phyloP scores from a whole-genome alignment of 2,329 filamentous ascomycete genomes.

The Lachnellula occidentalis region DNA sequence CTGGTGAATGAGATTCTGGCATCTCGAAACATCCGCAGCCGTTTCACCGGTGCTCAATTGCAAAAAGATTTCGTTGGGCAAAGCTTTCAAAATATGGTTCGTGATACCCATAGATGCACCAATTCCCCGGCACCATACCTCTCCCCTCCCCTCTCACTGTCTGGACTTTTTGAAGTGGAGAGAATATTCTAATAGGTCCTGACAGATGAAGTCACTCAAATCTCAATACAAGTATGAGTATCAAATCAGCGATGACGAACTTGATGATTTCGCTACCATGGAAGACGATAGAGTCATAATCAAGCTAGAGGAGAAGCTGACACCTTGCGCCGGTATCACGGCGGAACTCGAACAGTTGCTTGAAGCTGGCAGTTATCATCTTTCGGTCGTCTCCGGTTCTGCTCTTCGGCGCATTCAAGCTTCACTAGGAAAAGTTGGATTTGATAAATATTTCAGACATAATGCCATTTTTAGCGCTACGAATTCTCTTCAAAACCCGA shows the following conservation, averaged over 20 bases:
- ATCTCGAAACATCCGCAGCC: conserved; percentile 54
- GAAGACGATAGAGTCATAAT: conserved; percentile 82
- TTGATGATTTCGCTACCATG: conserved; percentile 66
- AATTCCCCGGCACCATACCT: no score
- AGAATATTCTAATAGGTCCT: background rate
- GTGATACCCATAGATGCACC: background rate
- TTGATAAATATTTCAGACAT: conserved; percentile 73
- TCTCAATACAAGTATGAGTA: conserved; percentile 64
- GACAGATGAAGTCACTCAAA: conserved; percentile 64
- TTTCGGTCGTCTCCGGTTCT: conserved; percentile 77
- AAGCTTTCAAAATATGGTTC: conserved; percentile 79
- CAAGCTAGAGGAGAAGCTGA: conserved; percentile 64
- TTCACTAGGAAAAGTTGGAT: conserved; percentile 71
- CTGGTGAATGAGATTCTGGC: conserved; percentile 82
- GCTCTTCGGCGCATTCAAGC: conserved; percentile 73
- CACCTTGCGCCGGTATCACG: conserved; percentile 64
- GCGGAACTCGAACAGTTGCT: conserved; percentile 61
- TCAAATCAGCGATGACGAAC: conserved; percentile 57
- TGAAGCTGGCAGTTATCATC: conserved; percentile 57
- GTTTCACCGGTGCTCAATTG: conserved; percentile 73
- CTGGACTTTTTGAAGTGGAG: no score
- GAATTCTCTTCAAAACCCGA: conserved; percentile 70
- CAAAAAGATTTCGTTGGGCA: conserved; percentile 86
- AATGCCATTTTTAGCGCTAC: conserved; percentile 78
- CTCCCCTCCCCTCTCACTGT: no score